Evolutionary conservation across 148 eudicot genomes (phyloP).

Genomic region (Tetragonia tetragonoides): DNA sequence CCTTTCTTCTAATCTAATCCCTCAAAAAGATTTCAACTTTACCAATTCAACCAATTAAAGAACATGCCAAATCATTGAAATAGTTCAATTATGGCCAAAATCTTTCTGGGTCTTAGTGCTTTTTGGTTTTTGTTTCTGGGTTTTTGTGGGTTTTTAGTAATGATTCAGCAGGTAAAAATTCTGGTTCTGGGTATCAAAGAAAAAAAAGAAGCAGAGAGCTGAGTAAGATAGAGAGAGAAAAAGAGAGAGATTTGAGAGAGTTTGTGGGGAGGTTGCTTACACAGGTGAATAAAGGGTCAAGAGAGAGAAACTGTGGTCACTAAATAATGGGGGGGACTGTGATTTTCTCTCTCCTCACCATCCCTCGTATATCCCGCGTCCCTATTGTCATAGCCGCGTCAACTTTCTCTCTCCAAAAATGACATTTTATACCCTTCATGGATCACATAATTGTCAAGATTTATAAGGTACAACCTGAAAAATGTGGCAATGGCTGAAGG

Average conservation of each 20-base stretch:
- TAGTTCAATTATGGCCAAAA: not conserved
- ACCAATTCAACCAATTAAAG: not conserved
- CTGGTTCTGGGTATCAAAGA: conserved; percentile 13
- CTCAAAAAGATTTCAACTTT: conserved; percentile 11
- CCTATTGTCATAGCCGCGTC: conserved; percentile 23
- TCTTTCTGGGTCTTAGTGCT: not conserved
- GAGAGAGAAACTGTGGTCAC: conserved; percentile 18
- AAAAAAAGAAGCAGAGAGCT: not conserved
- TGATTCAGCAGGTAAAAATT: conserved; percentile 11
- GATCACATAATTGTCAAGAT: too few relatives aligned
- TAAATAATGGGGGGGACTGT: not conserved
- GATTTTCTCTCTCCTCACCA: conserved; percentile 13
- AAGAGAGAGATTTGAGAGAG: not conserved
- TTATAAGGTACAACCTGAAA: too few relatives aligned
- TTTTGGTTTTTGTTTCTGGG: not conserved
- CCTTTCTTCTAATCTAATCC: conserved; percentile 21
- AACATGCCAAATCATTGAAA: conserved; percentile 7
- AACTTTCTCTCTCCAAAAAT: not conserved
- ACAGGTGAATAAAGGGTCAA: conserved; percentile 25
- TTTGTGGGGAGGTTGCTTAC: conserved; percentile 26
- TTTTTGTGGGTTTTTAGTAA: conserved; percentile 8
- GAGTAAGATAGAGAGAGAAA: not conserved
- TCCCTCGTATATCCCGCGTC: conserved; percentile 38
- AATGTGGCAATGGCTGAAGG: not conserved
- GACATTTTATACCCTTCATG: conserved; percentile 8